Evolutionary conservation across 495 filamentous ascomycete species (phyloP).

Genomic region (Penicillium simplicissimum): DNA sequence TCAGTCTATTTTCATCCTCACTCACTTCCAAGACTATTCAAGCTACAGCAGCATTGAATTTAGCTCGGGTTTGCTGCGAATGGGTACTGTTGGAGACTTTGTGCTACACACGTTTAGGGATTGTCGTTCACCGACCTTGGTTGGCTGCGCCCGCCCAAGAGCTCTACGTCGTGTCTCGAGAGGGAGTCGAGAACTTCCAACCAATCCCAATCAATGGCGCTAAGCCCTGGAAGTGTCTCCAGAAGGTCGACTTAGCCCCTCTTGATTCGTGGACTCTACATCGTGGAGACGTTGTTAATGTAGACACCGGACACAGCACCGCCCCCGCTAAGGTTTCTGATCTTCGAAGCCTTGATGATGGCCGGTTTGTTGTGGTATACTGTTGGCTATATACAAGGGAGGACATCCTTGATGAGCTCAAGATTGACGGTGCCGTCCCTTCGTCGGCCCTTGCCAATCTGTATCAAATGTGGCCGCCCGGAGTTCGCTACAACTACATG

Average conservation of each 20-base stretch:
- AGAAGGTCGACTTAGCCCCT: neutral
- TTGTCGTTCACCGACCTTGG: neutral
- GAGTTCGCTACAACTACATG: slow-evolving; percentile 5
- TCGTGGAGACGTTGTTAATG: slow-evolving; percentile 8
- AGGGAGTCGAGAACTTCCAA: slow-evolving; percentile 4
- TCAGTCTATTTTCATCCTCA: neutral
- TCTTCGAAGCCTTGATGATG: slow-evolving; percentile 9
- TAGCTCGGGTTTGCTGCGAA: slow-evolving; percentile 2
- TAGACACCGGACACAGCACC: slow-evolving; percentile 4
- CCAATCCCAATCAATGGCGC: slow-evolving; percentile 7
- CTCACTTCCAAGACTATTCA: neutral
- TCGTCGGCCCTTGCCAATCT: neutral
- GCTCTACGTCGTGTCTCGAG: slow-evolving; percentile 1
- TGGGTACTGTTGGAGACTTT: slow-evolving; percentile 3
- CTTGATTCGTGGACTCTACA: slow-evolving; percentile 10
- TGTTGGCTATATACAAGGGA: slow-evolving; percentile 15
- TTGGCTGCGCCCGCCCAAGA: slow-evolving; percentile 2
- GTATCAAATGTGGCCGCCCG: slow-evolving; percentile 10
- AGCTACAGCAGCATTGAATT: neutral
- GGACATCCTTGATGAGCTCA: slow-evolving; percentile 6
- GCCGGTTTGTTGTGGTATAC: slow-evolving; percentile 14
- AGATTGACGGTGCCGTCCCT: slow-evolving; percentile 5
- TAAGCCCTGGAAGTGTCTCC: slow-evolving; percentile 4
- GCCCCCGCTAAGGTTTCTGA: slow-evolving; percentile 12
- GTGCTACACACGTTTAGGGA: neutral